Evolutionary conservation across 2,329 filamentous ascomycete species (phyloP).

Genomic region (Hypoxylon sp.): DNA sequence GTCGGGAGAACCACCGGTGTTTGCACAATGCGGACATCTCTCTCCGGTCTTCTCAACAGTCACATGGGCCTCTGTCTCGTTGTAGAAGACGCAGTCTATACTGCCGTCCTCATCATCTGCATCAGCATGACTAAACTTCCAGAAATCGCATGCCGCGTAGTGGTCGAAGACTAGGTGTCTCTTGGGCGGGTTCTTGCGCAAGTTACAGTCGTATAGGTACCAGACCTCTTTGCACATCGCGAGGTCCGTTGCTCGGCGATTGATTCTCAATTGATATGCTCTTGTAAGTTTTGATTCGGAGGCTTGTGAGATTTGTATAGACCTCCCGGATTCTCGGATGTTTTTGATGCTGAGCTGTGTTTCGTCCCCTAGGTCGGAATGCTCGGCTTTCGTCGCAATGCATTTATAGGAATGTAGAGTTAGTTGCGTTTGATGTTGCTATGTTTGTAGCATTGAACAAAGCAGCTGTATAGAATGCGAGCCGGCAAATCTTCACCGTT

Average conservation of each 20-base stretch:
- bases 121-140: slow-evolving; percentile 11
- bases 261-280: background rate
- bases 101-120: slow-evolving; percentile 23
- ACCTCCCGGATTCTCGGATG: background rate
- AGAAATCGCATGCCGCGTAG: slow-evolving; percentile 23
- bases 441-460: slow-evolving; percentile 10
- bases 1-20: slow-evolving; percentile 28
- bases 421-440: background rate
- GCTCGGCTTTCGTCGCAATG: background rate
- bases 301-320: background rate
- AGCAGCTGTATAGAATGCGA: background rate
- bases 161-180: slow-evolving; percentile 34
- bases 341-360: slow-evolving; percentile 3
- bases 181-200: slow-evolving; percentile 21
- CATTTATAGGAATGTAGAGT: slow-evolving; percentile 1
- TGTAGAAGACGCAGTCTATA: slow-evolving; percentile 15
- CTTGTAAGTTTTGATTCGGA: background rate
- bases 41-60: slow-evolving; percentile 23
- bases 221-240: slow-evolving; percentile 30
- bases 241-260: background rate
- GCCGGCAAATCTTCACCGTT: slow-evolving; percentile 19
- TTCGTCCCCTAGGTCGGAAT: background rate
- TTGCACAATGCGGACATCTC: slow-evolving; percentile 35
- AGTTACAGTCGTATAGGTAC: slow-evolving; percentile 35
- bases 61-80: slow-evolving; percentile 15